Conservation (phyloP, 1,284 basidiomycete genomes). For the Termitomyces sp. region DNA sequence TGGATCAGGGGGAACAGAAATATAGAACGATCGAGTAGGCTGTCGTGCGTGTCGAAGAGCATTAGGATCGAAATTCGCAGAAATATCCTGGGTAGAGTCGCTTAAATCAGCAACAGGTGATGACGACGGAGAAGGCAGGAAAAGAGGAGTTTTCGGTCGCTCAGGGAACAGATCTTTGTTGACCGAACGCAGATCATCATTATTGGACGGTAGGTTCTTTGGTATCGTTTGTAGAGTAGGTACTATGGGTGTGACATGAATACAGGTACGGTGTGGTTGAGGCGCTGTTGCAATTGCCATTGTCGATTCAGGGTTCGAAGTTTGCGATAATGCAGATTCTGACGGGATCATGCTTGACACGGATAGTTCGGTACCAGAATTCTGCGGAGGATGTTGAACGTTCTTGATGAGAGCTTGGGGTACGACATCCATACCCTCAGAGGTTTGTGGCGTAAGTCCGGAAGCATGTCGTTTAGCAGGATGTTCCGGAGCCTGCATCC, state of each 20-base stretch:
- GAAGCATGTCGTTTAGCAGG: constrained; percentile 23
- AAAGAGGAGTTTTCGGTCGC: constrained; percentile 24
- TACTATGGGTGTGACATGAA: background rate
- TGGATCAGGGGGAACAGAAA: constrained; percentile 29
- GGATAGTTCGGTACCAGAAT: background rate
- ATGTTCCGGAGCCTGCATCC: constrained; percentile 12
- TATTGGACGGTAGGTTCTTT: background rate
- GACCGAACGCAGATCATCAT: background rate
- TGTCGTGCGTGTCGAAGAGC: background rate
- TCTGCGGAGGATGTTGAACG: background rate
- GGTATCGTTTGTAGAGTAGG: background rate
- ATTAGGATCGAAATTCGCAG: background rate
- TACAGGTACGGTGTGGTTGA: background rate
- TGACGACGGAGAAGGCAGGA: constrained; percentile 27
- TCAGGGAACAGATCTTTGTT: background rate
- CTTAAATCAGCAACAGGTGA: constrained; percentile 9
- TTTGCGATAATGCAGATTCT: background rate
- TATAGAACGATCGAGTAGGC: constrained; percentile 17
- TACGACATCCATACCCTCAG: background rate
- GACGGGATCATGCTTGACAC: background rate
- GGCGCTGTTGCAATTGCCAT: background rate
- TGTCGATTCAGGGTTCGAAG: background rate
- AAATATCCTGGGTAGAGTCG: background rate
- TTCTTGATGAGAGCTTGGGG: background rate
- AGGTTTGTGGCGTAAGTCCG: background rate